phyloP scores from a whole-genome alignment of 495 filamentous ascomycete genomes.

The Hypoxylon cercidicola region DNA sequence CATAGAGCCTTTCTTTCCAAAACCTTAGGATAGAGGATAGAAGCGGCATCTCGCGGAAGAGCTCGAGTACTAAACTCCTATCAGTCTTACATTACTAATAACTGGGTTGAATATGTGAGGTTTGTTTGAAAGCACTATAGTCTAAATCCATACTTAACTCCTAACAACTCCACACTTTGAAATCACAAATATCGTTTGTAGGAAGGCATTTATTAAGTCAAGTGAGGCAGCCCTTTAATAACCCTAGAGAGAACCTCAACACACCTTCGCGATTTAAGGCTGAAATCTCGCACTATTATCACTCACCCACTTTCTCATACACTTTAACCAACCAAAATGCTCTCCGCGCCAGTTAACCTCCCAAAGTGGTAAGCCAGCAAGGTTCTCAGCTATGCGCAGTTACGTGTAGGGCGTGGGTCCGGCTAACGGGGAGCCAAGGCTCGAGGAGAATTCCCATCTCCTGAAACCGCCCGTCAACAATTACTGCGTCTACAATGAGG shows the following conservation, averaged over 20 bases:
- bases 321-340: conserved; percentile 46
- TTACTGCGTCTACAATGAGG: conserved; percentile 89
- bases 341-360: conserved; percentile 73
- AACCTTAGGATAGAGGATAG: conserved; percentile 15
- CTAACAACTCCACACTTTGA: conserved; percentile 1
- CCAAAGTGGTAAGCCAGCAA: conserved; percentile 76
- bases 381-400: conserved; percentile 24
- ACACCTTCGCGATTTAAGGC: background rate
- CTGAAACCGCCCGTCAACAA: conserved; percentile 97
- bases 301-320: background rate
- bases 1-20: conserved; percentile 13
- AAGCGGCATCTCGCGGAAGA: conserved; percentile 25
- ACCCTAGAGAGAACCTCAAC: no score
- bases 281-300: background rate
- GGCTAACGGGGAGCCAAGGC: conserved; percentile 64
- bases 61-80: background rate
- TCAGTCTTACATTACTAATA: conserved; percentile 10
- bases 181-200: conserved; percentile 4
- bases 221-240: no score
- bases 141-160: conserved; percentile 8
- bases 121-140: conserved; percentile 1
- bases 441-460: conserved; percentile 90
- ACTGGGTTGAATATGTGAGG: background rate
- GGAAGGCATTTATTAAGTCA: background rate
- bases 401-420: conserved; percentile 19